Evolutionary conservation across 2,329 filamentous ascomycete genomes (phyloP).

Genomic region (Arthrobotrys sinensis): DNA sequence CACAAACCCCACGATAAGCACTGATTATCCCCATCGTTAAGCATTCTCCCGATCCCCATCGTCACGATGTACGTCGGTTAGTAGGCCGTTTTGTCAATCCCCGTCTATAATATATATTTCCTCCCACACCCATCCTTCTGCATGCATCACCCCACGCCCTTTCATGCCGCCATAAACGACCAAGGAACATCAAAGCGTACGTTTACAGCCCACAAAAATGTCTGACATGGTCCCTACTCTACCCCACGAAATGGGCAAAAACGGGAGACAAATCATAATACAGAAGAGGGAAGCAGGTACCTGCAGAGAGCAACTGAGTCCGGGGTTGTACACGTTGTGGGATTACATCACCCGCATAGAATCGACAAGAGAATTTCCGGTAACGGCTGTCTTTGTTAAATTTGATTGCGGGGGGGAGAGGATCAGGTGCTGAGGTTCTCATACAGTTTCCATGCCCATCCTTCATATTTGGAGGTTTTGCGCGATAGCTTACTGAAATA

Average conservation of each 20-base stretch:
- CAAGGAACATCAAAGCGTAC: neutral
- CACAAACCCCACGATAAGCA: neutral
- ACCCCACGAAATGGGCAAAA: neutral
- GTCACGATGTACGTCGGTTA: neutral
- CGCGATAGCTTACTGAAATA: too few relatives aligned
- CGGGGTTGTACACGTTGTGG: conserved; percentile 22
- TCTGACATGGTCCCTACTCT: neutral
- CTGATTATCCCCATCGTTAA: neutral
- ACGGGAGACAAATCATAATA: neutral
- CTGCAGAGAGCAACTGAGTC: conserved; percentile 14
- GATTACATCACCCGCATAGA: conserved; percentile 15
- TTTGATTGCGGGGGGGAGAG: neutral
- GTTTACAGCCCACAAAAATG: too few relatives aligned
- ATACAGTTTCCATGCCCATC: too few relatives aligned
- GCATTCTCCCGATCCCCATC: neutral
- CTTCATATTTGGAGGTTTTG: too few relatives aligned
- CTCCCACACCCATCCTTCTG: neutral
- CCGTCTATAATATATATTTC: conserved; percentile 7
- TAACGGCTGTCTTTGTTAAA: neutral
- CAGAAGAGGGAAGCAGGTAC: neutral
- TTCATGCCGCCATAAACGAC: conserved; percentile 17
- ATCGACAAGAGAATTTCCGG: conserved; percentile 2
- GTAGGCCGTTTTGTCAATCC: neutral
- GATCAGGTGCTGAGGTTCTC: too few relatives aligned
- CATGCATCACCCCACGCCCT: conserved; percentile 14